Percentiles rank a stretch among this genome's conserved stretches.
Evolutionary conservation across 352 stramenopile genomes (phyloP).

Genomic region (Phytophthora hybrid): DNA sequence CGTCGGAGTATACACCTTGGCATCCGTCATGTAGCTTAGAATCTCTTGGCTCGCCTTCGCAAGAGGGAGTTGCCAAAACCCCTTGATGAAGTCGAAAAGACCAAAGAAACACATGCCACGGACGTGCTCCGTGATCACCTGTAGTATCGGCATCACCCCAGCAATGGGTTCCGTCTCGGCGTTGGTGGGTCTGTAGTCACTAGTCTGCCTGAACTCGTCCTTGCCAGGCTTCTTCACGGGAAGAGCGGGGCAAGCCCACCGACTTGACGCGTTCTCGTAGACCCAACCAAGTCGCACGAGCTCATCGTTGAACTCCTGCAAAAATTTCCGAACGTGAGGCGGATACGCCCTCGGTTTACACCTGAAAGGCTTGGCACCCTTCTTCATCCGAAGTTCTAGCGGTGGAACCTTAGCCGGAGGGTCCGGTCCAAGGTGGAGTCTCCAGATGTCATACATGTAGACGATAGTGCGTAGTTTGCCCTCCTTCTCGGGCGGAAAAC

Average conservation of each 20-base stretch:
- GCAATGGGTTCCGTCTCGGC: constrained; percentile 5
- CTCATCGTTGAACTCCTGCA: constrained; percentile 22
- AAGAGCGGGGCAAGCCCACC: constrained; percentile 13
- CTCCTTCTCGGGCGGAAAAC: constrained; percentile 12
- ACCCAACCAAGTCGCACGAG: constrained; percentile 15
- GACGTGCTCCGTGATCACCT: constrained; percentile 7
- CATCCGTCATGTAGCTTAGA: constrained; percentile 30
- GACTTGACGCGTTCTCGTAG: constrained; percentile 9
- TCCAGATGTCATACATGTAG: constrained; percentile 14
- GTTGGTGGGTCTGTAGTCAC: constrained; percentile 17
- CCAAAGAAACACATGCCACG: constrained; percentile 10
- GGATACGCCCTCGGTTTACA: constrained; percentile 15
- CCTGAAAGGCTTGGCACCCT: constrained; percentile 10
- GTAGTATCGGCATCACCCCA: constrained; percentile 6
- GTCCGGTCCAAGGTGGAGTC: neutral
- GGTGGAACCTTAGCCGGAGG: constrained; percentile 5
- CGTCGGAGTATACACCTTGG: constrained; percentile 23
- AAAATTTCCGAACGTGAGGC: constrained; percentile 13
- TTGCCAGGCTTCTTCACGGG: constrained; percentile 4
- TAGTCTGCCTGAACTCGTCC: neutral
- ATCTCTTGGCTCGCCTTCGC: constrained; percentile 12
- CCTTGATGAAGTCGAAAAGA: constrained; percentile 14
- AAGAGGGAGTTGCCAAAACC: neutral
- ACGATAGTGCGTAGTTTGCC: constrained; percentile 12
- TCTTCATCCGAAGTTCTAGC: constrained; percentile 2